Base-by-base conservation (phyloP, 495 filamentous ascomycete genomes). In the Talaromyces wortmannii region DNA sequence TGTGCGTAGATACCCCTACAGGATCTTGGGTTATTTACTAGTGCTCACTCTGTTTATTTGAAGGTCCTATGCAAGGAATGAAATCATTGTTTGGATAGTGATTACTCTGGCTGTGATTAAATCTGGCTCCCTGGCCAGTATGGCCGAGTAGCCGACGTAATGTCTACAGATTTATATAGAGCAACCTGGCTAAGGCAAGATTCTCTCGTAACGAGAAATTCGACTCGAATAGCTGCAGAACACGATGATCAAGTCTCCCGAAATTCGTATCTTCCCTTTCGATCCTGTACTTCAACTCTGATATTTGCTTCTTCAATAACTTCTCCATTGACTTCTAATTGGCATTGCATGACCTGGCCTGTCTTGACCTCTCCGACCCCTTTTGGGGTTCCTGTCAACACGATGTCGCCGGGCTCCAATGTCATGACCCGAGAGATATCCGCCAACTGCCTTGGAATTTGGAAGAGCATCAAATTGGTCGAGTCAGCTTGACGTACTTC, bases 331-430 rank as follows among this genome's bases (percentile, higher is more conserved):
- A 96, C 83, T 66, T 81, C 83, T 59, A 97, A 78, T n/a, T 92
- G 89, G 15, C 89, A 90, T 52, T 76, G 85, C 86, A 98, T 90
- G n/a, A 91, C 77, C 78, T 98, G 92, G 1, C 94, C 94, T 2
- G 87, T 81, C 51, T 82, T 79, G n/a, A 97, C 91, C 16, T 81
- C 78, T 1, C 94, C 94, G 32, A 97, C 94, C 8, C 94, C 94
- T 79, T 97, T 97, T 45, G 94, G 94, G 45, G 94, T 98, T 46
- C 94, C 94, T 18, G 94, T 97, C 59, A 98, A 72, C 40, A 98
- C 82, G 64, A 97, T 80, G 72, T 98, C 94, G 45, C 91, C 94
- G 66, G 87, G 78, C 74, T 95, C 87, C 58, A 98, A 75, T 3
- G 89, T 90, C 88, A 96, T 95, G 15, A 96, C 89, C 61, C 83